phyloP scores from a whole-genome alignment of 352 stramenopile genomes.

The Lagenidium sp. region DNA sequence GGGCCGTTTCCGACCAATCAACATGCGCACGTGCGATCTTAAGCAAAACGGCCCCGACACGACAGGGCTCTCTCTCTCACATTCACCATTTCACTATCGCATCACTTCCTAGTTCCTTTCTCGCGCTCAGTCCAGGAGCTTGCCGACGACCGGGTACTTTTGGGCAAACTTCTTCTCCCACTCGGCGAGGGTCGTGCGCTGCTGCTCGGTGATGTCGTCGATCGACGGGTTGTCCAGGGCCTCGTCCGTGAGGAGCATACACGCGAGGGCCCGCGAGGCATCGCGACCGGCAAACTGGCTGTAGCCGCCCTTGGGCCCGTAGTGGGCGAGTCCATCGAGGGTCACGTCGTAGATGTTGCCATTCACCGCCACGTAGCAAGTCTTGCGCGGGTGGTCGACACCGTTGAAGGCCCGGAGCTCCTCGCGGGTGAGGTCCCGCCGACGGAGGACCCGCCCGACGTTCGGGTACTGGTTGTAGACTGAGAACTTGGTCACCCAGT shows the following conservation, averaged over 20 bases:
- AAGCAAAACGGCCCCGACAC: too few species aligned
- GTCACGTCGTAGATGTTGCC: constrained; percentile 97
- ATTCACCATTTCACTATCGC: too few species aligned
- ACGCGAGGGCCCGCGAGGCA: constrained; percentile 90
- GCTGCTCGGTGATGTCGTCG: constrained; percentile 87
- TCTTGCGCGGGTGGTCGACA: constrained; percentile 75
- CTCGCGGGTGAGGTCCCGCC: constrained; percentile 62
- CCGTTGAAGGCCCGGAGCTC: constrained; percentile 84
- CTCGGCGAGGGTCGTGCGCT: constrained; percentile 92
- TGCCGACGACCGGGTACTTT: constrained; percentile 93
- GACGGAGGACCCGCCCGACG: constrained; percentile 86
- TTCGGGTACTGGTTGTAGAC: constrained; percentile 95
- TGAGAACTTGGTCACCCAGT: constrained; percentile 94
- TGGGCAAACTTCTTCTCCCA: constrained; percentile 95
- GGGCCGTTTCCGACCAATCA: too few species aligned
- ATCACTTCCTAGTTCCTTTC: too few species aligned
- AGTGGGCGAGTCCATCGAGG: constrained; percentile 91
- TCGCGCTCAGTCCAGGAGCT: constrained; percentile 33
- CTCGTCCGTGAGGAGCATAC: constrained; percentile 95
- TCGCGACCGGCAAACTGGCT: constrained; percentile 95
- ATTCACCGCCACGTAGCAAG: constrained; percentile 91
- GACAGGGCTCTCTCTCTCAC: too few species aligned
- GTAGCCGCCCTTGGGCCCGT: constrained; percentile 92
- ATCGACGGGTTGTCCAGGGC: constrained; percentile 89
- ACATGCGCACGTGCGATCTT: too few species aligned